Percentiles rank a stretch among this genome's conserved stretches.
Conservation (phyloP, 768 basidiomycete genomes). For the Tricholoma terreum region DNA sequence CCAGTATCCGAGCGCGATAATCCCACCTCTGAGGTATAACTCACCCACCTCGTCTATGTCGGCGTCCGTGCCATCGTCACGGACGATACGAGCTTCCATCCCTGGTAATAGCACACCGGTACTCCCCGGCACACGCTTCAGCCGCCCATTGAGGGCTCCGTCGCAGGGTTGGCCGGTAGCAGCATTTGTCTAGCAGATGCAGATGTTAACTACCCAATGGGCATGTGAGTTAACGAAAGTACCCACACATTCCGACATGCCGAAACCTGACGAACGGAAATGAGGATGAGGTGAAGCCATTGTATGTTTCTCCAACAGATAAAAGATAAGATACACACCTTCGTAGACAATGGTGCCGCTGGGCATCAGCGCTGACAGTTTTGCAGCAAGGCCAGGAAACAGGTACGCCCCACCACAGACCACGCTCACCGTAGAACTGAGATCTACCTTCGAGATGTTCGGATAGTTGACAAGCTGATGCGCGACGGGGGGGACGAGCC, state of each 20-base stretch:
- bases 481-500: slow-evolving; percentile 58
- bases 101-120: slow-evolving; percentile 14
- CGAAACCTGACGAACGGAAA: slow-evolving; percentile 48
- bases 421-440: slow-evolving; percentile 45
- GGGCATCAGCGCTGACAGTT: slow-evolving; percentile 36
- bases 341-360: slow-evolving; percentile 34
- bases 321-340: slow-evolving; percentile 35
- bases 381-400: slow-evolving; percentile 50
- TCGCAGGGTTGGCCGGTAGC: slow-evolving; percentile 43
- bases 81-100: slow-evolving; percentile 41
- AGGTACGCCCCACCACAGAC: slow-evolving; percentile 65
- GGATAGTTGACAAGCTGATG: slow-evolving; percentile 65
- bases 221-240: not conserved
- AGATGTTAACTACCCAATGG: too few relatives aligned
- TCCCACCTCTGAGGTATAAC: slow-evolving; percentile 49
- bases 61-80: slow-evolving; percentile 51
- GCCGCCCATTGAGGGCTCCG: slow-evolving; percentile 40
- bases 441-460: slow-evolving; percentile 42
- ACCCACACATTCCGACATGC: slow-evolving; percentile 66
- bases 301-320: too few relatives aligned
- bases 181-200: slow-evolving; percentile 49
- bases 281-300: too few relatives aligned
- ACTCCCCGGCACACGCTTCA: slow-evolving; percentile 32
- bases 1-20: slow-evolving; percentile 58
- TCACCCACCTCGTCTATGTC: slow-evolving; percentile 61